Evolutionary conservation across 2,329 filamentous ascomycete genomes (phyloP).

Genomic region (Diaporthe ilicicola): DNA sequence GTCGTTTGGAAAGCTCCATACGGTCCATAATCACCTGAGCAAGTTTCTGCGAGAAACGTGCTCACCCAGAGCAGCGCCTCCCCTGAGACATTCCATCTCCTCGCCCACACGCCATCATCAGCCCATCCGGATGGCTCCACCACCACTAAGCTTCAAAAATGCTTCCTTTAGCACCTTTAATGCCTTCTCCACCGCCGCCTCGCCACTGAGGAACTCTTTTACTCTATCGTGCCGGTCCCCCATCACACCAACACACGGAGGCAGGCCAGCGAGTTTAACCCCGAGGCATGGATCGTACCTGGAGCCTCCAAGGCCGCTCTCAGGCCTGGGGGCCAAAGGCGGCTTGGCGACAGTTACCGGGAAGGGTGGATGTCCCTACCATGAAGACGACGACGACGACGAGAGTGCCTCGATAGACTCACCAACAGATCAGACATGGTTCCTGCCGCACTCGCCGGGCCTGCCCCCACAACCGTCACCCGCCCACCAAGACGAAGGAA

Average conservation of each 20-base stretch:
- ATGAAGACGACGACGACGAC: slow-evolving; percentile 34
- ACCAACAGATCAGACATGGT: slow-evolving; percentile 37
- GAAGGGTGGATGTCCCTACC: slow-evolving; percentile 32
- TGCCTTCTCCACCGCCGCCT: slow-evolving; percentile 41
- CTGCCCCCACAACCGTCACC: slow-evolving; percentile 4
- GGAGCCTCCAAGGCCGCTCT: slow-evolving; percentile 36
- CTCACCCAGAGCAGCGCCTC: slow-evolving; percentile 12
- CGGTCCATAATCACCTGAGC: slow-evolving; percentile 14
- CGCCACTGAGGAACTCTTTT: slow-evolving; percentile 41
- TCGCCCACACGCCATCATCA: slow-evolving; percentile 13
- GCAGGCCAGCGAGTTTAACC: slow-evolving; percentile 25
- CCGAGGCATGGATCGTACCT: slow-evolving; percentile 37
- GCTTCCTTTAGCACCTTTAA: slow-evolving; percentile 32
- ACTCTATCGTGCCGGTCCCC: slow-evolving; percentile 45
- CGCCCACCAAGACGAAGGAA: slow-evolving; percentile 37
- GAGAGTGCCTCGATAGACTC: slow-evolving; percentile 33
- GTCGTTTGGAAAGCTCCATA: slow-evolving; percentile 12
- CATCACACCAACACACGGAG: slow-evolving; percentile 37
- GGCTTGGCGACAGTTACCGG: slow-evolving; percentile 26
- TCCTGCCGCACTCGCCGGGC: slow-evolving; percentile 36
- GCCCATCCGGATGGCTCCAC: slow-evolving; percentile 35
- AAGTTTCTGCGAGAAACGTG: slow-evolving; percentile 27
- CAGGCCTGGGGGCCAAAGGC: slow-evolving; percentile 25
- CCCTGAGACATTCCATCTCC: slow-evolving; percentile 19
- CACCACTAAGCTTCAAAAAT: slow-evolving; percentile 34